Evolutionary conservation across 805 yeast species (phyloP), one percentile per base, ranked within the genome.

Genomic region (Teunomyces aglyptinius): DNA sequence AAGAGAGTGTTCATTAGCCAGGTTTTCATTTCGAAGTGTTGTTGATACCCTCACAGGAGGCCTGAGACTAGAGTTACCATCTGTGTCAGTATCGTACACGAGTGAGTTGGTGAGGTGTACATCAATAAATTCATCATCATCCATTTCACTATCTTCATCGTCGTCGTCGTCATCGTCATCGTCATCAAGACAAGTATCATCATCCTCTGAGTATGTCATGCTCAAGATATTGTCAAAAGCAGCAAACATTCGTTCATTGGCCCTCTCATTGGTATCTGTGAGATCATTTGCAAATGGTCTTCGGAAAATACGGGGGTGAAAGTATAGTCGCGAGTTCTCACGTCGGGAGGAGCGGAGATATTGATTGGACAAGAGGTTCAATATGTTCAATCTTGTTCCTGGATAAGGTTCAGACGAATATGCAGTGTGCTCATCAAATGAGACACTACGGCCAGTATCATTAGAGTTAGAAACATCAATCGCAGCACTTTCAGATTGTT

Each of bases 1-100:
- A 5, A 65, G 55, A 16, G 65, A 49, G 32, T 60, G 50, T 40
- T 43, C 49, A n/a, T 34, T 38, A 2, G 46, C 31, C 13, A 29
- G 43, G 16, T 29, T 42, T 41, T 32, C 44, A 18, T 24, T 12
- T 20, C 44, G 38, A 5, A 22, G 27, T 16, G 15, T n/a, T n/a
- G 39, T 8, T 5, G 39, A 13, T 4, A 22, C 28, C 8, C 39
- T 20, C 10, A 28, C 22, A 13, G 24, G 27, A n/a, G 26, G 26
- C 11, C 39, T 24, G 39, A 36, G n/a, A 10, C n/a, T 19, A n/a
- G 39, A n/a, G 22, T 36, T 36, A 6, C 27, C 15, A 6, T n/a
- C 27, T 20, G 28, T 6, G 11, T 22, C 18, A 11, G n/a, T 28
- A 22, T 36, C 39, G 39, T 36, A 36, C 11, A 8, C 16, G 8